Percentiles rank a stretch among this genome's conserved stretches.
These are phyloP conservation scores for Wickerhamomyces canadensis DNA, from an alignment of 805 yeast genomes.

Conservation along the genomic window DNA sequence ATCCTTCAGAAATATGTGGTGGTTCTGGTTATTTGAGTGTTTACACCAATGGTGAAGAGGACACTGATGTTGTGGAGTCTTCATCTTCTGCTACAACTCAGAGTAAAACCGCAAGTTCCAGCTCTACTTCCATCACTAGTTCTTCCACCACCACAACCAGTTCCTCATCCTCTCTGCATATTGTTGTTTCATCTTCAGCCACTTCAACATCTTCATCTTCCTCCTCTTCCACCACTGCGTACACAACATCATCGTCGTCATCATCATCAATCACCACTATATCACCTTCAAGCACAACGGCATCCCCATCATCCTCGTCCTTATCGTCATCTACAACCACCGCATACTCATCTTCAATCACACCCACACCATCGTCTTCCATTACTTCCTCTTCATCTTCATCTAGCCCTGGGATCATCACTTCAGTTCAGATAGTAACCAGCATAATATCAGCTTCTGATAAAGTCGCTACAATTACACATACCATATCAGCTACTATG, in stretches of 20 bases:
- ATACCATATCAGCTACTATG: background rate
- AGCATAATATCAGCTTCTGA: background rate
- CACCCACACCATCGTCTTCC: background rate
- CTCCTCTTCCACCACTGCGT: background rate
- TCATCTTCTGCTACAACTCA: too few species aligned
- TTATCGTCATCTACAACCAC: background rate
- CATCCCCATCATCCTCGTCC: background rate
- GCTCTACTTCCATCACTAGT: too few species aligned
- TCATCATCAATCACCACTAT: background rate
- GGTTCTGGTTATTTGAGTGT: constrained; percentile 45
- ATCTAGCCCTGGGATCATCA: constrained; percentile 1
- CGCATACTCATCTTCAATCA: background rate
- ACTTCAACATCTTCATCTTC: constrained; percentile 6
- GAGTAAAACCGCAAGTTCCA: too few species aligned
- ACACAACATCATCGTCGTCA: background rate
- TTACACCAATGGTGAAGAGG: constrained; percentile 29
- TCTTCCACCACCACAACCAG: too few species aligned
- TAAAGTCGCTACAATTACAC: background rate
- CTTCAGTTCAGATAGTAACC: background rate
- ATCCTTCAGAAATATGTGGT: constrained; percentile 57
- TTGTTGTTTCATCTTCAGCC: too few species aligned
- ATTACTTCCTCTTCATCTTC: constrained; percentile 6
- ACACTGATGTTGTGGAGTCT: constrained; percentile 9
- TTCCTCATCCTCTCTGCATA: too few species aligned
- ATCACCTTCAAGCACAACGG: background rate